Evolutionary conservation across 805 yeast species (phyloP).

Genomic region (Candida chauliodis): DNA sequence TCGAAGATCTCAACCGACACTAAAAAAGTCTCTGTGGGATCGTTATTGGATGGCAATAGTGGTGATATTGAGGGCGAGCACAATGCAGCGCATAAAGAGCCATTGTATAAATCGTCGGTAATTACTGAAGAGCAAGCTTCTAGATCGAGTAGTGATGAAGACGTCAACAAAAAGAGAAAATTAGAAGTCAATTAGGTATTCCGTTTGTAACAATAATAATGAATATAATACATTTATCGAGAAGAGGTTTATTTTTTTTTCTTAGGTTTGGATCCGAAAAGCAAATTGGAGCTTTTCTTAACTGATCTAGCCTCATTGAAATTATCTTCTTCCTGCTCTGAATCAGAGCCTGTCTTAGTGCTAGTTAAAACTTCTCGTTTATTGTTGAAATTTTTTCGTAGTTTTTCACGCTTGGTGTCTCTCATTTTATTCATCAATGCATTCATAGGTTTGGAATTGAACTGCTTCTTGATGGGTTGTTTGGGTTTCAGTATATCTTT

Average conservation of each 20-base stretch:
- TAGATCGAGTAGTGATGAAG: conserved; percentile 4
- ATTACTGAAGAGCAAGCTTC: conserved; percentile 7
- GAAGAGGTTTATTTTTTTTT: no score
- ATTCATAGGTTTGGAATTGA: conserved; percentile 29
- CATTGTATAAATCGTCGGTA: conserved; percentile 4
- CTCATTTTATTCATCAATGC: conserved; percentile 38
- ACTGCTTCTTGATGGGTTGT: neutral
- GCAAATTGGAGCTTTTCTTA: conserved; percentile 15
- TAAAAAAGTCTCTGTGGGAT: conserved; percentile 21
- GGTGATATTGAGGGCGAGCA: no score
- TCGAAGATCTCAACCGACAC: conserved; percentile 7
- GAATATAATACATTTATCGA: no score
- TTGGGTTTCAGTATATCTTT: conserved; percentile 8
- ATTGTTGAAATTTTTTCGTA: conserved; percentile 13
- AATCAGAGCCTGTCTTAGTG: conserved; percentile 7
- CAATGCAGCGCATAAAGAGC: no score
- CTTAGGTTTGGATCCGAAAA: conserved; percentile 5
- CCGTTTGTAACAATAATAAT: no score
- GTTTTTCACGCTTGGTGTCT: conserved; percentile 18
- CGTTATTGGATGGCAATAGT: conserved; percentile 18
- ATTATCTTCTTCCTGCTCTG: conserved; percentile 14
- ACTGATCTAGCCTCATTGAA: conserved; percentile 12
- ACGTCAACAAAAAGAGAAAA: conserved; percentile 8
- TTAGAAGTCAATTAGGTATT: no score
- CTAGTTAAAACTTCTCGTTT: neutral